Conservation (phyloP, 2,329 filamentous ascomycete species). For the Pseudocercospora musae region DNA sequence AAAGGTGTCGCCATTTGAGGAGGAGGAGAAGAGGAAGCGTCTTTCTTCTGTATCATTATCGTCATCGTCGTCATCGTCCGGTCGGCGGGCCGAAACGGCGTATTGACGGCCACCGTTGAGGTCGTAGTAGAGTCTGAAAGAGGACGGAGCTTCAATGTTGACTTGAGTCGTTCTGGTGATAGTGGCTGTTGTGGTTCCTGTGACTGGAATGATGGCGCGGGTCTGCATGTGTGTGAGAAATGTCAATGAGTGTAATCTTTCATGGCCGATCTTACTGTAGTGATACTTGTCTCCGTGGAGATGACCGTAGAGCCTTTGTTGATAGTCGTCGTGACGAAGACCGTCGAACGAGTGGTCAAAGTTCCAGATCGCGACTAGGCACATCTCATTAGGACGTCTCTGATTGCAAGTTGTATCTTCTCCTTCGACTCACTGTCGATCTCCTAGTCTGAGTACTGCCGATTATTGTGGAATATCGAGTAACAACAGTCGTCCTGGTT, state of each 20-base stretch:
- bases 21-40: background rate
- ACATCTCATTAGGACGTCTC: background rate
- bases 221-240: background rate
- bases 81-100: background rate
- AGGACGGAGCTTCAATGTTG: background rate
- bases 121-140: background rate
- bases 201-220: background rate
- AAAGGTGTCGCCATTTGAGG: background rate
- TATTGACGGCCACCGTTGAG: slow-evolving; percentile 2
- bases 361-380: background rate
- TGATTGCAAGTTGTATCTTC: background rate
- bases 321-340: background rate
- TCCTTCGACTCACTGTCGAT: background rate
- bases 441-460: background rate
- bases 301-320: background rate
- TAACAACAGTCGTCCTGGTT: background rate
- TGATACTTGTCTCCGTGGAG: background rate
- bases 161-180: background rate
- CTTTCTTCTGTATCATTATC: background rate
- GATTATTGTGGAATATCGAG: background rate
- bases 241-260: too few relatives aligned
- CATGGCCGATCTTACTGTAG: background rate
- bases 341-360: background rate
- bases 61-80: background rate
- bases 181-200: background rate